Base-by-base conservation (phyloP, 257 asterid genomes). In the Henckelia pumila region DNA sequence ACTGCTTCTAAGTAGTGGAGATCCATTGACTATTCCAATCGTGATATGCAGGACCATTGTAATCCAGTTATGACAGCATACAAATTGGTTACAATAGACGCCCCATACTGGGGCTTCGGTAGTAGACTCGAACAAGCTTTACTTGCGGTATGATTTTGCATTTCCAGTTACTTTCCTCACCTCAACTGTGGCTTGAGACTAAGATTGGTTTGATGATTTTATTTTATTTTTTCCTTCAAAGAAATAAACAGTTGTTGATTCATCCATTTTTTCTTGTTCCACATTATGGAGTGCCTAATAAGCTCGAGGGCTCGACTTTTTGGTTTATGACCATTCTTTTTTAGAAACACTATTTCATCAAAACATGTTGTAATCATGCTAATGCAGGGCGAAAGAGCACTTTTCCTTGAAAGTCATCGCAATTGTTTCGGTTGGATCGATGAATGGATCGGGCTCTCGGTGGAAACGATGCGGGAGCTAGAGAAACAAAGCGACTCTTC, bases 101-200 rank as follows among this genome's bases (percentile, higher is more conserved):
- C 66, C 58, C 98, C 96, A 9, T 92, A 86, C 66, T 92, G 96
- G 96, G 98, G 97, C 56, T 92, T 86, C 55, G 97, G 98, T 8
- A 81, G 85, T 71, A 83, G 67, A 78, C 86, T 87, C 8, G 97
- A 92, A 82, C 91, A 83, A 73, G 86, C 97, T 73, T 72, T 92
- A 62, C 64, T 88, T 47, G 85, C 93, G 85, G 97, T 89, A 89
- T 32, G 28, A 9, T 59, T 52, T 72, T 64, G 20, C 59, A 25
- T 70, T 78, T 53, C 56, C 44, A 58, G 7, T 67, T 16, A 20
- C 11, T 2, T 6, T 14, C 9, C 35, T 35, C 64, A 59, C 21
- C n/a, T 59, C 32, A 30, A 59, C 13, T 14, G 23, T 59, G 8
- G 4, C 5, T 26, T 35, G 37, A 30, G 52, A 1, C 3, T 37